Base-by-base conservation (phyloP, 2,329 filamentous ascomycete genomes). In the Cordyceps militaris region DNA sequence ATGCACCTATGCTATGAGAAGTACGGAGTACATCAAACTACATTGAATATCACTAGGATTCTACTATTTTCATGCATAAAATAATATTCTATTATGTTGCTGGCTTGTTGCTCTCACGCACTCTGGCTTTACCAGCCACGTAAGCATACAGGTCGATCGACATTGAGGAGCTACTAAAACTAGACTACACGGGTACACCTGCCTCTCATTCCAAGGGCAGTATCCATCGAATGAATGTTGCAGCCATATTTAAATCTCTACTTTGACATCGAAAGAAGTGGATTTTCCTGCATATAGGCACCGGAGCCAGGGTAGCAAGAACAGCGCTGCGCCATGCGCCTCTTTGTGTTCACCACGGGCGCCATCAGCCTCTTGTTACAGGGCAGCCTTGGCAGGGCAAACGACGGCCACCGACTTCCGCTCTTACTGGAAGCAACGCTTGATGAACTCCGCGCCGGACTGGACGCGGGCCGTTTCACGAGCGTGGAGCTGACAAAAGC, bases 401-500 rank as follows among this genome's bases (percentile, higher is more conserved):
- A 38, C 10, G 23, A 26, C 6, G 42, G 24, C 30, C 8, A 19
- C 1, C 23, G 11, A 43, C 11, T 58, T 9, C 63, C 63, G 5
- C 53, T 48, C 2, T 36, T 65, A 3, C 58, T 64, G 3, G 63
- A 65, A 19, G 63, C 63, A 11, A 65, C 64, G 11, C 63, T 65
- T 2, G 60, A 60, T 14, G 60, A 65, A 14, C 58, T 65, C 19
- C 61, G 63, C 1, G 10, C 21, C 7, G 64, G 63, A 2, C 47
- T 65, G n/a, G 62, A 63, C 26, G 32, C 28, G 0, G 58, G 59
- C 26, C 44, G 24, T 10, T 74, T 75, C 59, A 73, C 71, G 3
- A 71, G 69, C 34, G 67, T 70, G 3, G 70, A 74, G 52, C 64
- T 76, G 5, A 68, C 72, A 16, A 65, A 67, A 1, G 63, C 66